Evolutionary conservation across 495 filamentous ascomycete species (phyloP).

Genomic region (Aspergillus nanangensis): DNA sequence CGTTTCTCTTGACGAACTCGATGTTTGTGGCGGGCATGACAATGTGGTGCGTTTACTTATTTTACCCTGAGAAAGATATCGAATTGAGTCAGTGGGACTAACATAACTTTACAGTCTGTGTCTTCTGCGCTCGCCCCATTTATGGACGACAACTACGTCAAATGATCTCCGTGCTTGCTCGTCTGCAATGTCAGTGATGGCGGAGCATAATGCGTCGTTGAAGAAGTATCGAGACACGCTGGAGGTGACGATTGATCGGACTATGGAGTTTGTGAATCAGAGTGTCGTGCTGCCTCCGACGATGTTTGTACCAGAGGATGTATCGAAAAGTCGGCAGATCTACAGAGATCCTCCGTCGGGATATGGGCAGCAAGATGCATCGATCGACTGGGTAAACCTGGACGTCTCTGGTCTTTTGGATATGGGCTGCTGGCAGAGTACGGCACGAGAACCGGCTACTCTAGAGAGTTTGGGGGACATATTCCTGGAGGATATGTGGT

Average conservation of each 20-base stretch:
- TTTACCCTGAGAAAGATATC: too few species aligned
- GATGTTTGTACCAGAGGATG: background rate
- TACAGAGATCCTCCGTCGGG: too few species aligned
- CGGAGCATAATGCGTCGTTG: conserved; percentile 32
- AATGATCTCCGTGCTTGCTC: conserved; percentile 41
- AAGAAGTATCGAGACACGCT: conserved; percentile 40
- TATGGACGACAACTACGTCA: conserved; percentile 34
- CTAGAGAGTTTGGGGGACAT: conserved; percentile 8
- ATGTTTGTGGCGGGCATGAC: conserved; percentile 40
- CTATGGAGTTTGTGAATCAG: conserved; percentile 27
- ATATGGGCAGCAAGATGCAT: too few species aligned
- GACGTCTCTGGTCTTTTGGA: too few species aligned
- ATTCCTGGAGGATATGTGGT: conserved; percentile 16
- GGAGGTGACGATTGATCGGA: conserved; percentile 34
- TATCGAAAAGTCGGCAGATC: too few species aligned
- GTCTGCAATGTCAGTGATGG: conserved; percentile 37
- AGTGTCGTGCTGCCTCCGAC: background rate
- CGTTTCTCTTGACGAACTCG: conserved; percentile 36
- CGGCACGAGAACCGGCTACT: too few species aligned
- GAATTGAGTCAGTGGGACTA: too few species aligned
- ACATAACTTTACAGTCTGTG: too few species aligned
- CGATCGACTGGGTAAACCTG: too few species aligned
- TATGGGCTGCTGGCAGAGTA: too few species aligned
- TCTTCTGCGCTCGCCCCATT: conserved; percentile 19
- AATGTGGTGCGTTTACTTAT: conserved; percentile 27